Percentiles rank a stretch among this genome's conserved stretches.
Evolutionary conservation across 805 yeast genomes (phyloP).

Genomic region (Schwanniomyces sp.): DNA sequence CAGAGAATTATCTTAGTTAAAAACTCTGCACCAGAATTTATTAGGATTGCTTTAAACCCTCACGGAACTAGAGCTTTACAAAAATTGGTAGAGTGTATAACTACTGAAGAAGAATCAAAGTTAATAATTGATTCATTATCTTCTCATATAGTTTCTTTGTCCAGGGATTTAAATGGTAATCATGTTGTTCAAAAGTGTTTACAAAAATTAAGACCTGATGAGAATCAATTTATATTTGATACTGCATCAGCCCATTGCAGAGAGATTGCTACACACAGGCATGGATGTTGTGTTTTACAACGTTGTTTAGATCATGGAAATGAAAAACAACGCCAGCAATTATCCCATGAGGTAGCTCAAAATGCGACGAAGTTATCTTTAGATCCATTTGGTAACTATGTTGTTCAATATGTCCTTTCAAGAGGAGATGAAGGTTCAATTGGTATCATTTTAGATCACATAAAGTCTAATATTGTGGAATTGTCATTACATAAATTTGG

Average conservation of each 20-base stretch:
- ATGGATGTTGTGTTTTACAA: conserved; percentile 96
- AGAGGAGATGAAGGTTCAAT: conserved; percentile 42
- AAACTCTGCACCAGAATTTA: conserved; percentile 71
- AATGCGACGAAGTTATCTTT: conserved; percentile 69
- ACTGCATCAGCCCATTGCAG: conserved; percentile 73
- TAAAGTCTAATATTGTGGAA: conserved; percentile 35
- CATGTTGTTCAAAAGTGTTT: conserved; percentile 94
- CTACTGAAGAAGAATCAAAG: conserved; percentile 67
- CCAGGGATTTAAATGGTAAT: conserved; percentile 92
- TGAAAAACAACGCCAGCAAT: conserved; percentile 60
- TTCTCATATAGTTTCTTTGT: conserved; percentile 73
- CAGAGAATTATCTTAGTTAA: conserved; percentile 71
- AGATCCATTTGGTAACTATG: conserved; percentile 97
- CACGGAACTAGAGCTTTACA: conserved; percentile 97
- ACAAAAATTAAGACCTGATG: conserved; percentile 63
- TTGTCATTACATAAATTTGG: conserved; percentile 63
- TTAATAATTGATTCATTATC: conserved; percentile 60
- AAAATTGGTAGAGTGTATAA: conserved; percentile 81
- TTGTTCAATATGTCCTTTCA: conserved; percentile 84
- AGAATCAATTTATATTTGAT: conserved; percentile 86
- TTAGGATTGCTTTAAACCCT: conserved; percentile 82
- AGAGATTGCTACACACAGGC: conserved; percentile 90
- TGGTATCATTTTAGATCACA: conserved; percentile 32
- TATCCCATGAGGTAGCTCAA: conserved; percentile 67
- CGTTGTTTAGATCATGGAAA: conserved; percentile 92